A percentile compares a stretch with the other conserved stretches of the same genome.
These are phyloP conservation scores for Chrysoporthe puriensis DNA, from an alignment of 2,329 filamentous ascomycete genomes.

Conservation along the genomic window DNA sequence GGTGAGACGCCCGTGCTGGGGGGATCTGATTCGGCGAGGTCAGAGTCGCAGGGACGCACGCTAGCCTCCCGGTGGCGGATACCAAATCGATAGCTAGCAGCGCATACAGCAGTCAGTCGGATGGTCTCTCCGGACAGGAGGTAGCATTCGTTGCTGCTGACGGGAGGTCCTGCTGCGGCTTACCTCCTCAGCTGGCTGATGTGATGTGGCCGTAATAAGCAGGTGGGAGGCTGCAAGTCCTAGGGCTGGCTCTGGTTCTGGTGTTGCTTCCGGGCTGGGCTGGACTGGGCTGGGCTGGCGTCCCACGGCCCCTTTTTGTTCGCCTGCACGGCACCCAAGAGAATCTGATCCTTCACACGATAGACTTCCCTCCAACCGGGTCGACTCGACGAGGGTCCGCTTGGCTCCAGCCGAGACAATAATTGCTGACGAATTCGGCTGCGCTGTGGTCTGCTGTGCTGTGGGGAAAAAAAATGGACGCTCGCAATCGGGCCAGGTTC, in stretches of 20 bases:
- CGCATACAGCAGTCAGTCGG: constrained; percentile 9
- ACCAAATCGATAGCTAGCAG: constrained; percentile 4
- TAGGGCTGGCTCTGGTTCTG: constrained; percentile 15
- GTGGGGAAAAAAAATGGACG: constrained; percentile 1
- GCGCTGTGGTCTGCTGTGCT: not conserved
- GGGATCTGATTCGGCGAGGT: constrained; percentile 25
- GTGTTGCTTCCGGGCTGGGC: too few species aligned
- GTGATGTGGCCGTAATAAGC: constrained; percentile 15
- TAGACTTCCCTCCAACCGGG: not conserved
- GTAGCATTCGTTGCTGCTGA: not conserved
- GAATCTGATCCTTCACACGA: not conserved
- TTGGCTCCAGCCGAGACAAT: not conserved
- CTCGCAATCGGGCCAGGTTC: constrained; percentile 10
- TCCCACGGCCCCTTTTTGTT: not conserved
- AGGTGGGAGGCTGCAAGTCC: constrained; percentile 14
- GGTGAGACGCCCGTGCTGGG: constrained; percentile 27
- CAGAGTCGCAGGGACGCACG: constrained; percentile 16
- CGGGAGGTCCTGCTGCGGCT: constrained; percentile 10
- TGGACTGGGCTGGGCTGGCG: not conserved
- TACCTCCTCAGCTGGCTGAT: constrained; percentile 16
- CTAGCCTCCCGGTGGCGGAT: constrained; percentile 21
- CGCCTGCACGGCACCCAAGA: not conserved
- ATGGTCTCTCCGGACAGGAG: not conserved
- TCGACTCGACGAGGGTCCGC: not conserved
- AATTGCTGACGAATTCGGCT: not conserved